Evolutionary conservation across 1,284 basidiomycete species (phyloP).

Genomic region (Ceratobasidium sp.): DNA sequence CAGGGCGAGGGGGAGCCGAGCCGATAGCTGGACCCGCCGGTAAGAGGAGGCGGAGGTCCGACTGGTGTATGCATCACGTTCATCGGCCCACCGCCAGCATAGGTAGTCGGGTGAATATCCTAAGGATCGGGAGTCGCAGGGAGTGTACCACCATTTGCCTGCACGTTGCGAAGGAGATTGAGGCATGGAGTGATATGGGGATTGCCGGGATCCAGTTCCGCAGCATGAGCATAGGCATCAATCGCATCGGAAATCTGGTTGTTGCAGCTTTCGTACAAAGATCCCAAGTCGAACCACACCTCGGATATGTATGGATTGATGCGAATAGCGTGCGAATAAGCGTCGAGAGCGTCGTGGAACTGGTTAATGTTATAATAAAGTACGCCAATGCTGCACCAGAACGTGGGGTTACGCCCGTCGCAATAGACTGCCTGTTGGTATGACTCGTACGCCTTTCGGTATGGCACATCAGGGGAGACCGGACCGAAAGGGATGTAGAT

Average conservation of each 20-base stretch:
- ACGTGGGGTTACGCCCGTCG: constrained; percentile 97
- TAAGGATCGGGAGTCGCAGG: constrained; percentile 85
- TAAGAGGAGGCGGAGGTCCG: constrained; percentile 29
- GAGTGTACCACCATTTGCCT: constrained; percentile 76
- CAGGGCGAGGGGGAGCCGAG: constrained; percentile 8
- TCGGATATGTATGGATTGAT: constrained; percentile 99
- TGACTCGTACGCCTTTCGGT: constrained; percentile 99
- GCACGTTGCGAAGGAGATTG: constrained; percentile 76
- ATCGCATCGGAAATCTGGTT: constrained; percentile 99
- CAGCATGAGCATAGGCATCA: constrained; percentile 92
- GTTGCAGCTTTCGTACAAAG: constrained; percentile 97
- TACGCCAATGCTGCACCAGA: constrained; percentile 99
- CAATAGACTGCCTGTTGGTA: constrained; percentile 99
- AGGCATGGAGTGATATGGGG: constrained; percentile 77
- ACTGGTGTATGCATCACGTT: constrained; percentile 39
- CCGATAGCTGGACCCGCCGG: constrained; percentile 50
- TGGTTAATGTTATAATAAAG: constrained; percentile 99
- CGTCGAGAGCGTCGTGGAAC: constrained; percentile 96
- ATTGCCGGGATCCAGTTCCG: constrained; percentile 86
- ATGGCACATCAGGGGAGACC: constrained; percentile 51
- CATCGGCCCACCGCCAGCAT: constrained; percentile 53
- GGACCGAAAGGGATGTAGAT: not conserved
- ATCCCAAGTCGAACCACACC: constrained; percentile 98
- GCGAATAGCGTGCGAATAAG: constrained; percentile 96
- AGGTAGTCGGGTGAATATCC: constrained; percentile 94